Evolutionary conservation across 108 stramenopile species (phyloP).

Genomic region (Nitzschia sp.): DNA sequence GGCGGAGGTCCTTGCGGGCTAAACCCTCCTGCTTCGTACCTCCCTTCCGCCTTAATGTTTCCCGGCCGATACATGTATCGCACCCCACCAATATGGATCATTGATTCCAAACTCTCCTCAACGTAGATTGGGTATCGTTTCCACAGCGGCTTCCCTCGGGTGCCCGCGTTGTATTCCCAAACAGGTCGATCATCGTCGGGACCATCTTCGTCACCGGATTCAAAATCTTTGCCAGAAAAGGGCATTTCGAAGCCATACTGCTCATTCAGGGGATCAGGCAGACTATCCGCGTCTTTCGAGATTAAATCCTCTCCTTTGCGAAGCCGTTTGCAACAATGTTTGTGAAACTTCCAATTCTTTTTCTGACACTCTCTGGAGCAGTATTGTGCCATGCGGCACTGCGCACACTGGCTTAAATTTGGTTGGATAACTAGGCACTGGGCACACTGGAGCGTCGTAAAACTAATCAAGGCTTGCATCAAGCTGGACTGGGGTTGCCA

Average conservation of each 20-base stretch:
- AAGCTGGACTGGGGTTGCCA: not conserved
- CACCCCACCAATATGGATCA: not conserved
- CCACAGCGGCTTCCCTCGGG: not conserved
- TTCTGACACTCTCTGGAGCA: not conserved
- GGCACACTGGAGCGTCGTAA: not conserved
- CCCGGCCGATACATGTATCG: not conserved
- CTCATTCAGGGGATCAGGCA: not conserved
- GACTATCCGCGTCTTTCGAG: not conserved
- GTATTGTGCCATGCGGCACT: not conserved
- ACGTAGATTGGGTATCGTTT: not conserved
- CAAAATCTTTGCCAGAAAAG: not conserved
- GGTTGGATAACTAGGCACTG: not conserved
- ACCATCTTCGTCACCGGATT: not conserved
- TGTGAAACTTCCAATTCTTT: not conserved
- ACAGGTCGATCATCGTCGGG: not conserved
- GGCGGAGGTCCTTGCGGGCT: not conserved
- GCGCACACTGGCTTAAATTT: not conserved
- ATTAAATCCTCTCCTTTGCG: not conserved
- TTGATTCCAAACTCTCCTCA: not conserved
- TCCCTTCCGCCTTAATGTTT: not conserved
- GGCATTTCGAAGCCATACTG: not conserved
- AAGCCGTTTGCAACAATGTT: not conserved
- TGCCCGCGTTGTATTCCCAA: not conserved
- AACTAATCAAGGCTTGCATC: not conserved
- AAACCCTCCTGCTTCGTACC: not conserved